These are phyloP conservation scores for Sporobolus alterniflorus DNA, from an alignment of 202 grass and related monocot genomes.

Conservation along the genomic window DNA sequence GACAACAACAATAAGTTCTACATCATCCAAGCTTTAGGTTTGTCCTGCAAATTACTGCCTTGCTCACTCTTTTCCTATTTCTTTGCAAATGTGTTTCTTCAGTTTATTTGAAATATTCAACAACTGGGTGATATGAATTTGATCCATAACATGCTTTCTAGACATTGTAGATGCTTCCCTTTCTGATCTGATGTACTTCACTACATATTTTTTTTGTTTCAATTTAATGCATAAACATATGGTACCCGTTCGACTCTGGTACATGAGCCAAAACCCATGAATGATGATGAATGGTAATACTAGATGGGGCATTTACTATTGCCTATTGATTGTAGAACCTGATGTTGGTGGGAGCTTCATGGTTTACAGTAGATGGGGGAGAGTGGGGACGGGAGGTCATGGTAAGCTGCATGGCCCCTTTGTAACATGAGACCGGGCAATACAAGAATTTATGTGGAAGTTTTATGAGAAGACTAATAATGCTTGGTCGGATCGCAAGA, in stretches of 20 bases:
- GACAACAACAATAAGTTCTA: slow-evolving; percentile 95
- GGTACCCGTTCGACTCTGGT: too few species aligned
- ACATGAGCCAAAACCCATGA: too few species aligned
- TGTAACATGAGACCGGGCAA: slow-evolving; percentile 45
- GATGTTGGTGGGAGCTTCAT: slow-evolving; percentile 76
- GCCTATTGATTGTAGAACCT: slow-evolving; percentile 66
- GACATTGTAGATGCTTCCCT: slow-evolving; percentile 6
- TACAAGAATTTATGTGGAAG: slow-evolving; percentile 77
- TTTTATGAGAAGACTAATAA: slow-evolving; percentile 87
- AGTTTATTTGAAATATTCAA: background rate
- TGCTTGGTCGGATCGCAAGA: slow-evolving; percentile 65
- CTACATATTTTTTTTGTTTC: background rate
- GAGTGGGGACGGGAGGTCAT: slow-evolving; percentile 84
- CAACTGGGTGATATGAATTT: slow-evolving; percentile 19
- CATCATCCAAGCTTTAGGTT: slow-evolving; percentile 93
- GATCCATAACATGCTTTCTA: slow-evolving; percentile 23
- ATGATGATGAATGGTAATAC: too few species aligned
- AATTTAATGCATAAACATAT: too few species aligned
- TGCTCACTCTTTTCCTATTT: background rate
- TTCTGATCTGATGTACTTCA: background rate
- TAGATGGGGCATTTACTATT: slow-evolving; percentile 19
- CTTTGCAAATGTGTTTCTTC: background rate
- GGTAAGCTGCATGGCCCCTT: slow-evolving; percentile 79
- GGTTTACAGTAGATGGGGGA: slow-evolving; percentile 98
- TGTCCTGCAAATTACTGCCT: slow-evolving; percentile 36